These are phyloP conservation scores for Metschnikowia bowlesiae DNA, from an alignment of 805 yeast genomes.

Conservation along the genomic window DNA sequence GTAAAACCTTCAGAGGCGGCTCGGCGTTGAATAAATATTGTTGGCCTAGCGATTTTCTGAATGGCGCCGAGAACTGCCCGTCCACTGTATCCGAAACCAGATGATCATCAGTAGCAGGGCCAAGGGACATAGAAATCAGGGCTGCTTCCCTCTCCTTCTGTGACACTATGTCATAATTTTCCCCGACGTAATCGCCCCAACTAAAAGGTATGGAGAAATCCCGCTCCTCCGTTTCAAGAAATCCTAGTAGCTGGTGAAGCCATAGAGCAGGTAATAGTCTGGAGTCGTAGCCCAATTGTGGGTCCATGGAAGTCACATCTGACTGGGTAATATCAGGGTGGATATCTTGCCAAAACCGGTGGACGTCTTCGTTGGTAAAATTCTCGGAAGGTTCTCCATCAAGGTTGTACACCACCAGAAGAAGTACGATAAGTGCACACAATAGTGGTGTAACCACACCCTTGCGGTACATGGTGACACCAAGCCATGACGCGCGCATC, in stretches of 20 bases:
- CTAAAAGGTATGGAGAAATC: neutral
- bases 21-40: neutral
- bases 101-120: neutral
- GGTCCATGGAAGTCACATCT: neutral
- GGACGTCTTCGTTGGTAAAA: constrained; percentile 4
- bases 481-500: neutral
- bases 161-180: neutral
- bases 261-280: constrained; percentile 4
- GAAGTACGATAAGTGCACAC: neutral
- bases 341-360: constrained; percentile 6
- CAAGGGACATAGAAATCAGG: neutral
- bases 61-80: neutral
- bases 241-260: neutral
- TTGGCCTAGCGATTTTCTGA: neutral
- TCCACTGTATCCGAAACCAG: neutral
- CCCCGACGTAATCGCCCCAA: neutral
- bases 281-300: neutral
- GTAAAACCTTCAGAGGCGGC: neutral
- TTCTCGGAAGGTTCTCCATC: neutral
- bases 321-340: constrained; percentile 12
- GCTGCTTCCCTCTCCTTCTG: neutral
- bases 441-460: neutral
- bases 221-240: neutral
- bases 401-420: neutral
- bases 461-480: neutral